Conservation (phyloP, 768 basidiomycete species). For the Rhodotorula kratochvilovae region DNA sequence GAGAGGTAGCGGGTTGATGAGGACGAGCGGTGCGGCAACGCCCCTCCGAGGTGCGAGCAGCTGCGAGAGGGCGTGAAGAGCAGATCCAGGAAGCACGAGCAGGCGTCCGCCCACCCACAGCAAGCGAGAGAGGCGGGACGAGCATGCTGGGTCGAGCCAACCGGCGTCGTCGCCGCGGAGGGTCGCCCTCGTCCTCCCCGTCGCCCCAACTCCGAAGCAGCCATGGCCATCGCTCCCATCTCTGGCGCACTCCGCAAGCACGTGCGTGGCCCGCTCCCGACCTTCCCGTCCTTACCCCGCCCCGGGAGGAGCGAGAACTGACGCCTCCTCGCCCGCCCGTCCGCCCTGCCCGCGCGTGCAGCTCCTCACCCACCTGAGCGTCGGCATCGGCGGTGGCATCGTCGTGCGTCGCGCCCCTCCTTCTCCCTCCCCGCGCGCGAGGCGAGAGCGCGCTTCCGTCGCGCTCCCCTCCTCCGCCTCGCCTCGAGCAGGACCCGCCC, state of each 20-base stretch:
- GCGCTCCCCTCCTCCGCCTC: not conserved
- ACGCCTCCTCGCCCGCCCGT: not conserved
- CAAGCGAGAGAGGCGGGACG: too few species aligned
- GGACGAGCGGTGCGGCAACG: too few species aligned
- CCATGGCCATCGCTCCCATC: constrained; percentile 33
- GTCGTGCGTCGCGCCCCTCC: not conserved
- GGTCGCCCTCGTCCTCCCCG: not conserved
- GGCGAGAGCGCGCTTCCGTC: not conserved
- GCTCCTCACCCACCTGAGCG: constrained; percentile 36
- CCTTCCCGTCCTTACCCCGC: not conserved
- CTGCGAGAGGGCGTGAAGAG: too few species aligned
- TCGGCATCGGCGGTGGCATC: constrained; percentile 34
- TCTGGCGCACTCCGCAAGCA: constrained; percentile 32
- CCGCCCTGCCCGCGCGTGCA: not conserved
- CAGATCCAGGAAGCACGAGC: too few species aligned
- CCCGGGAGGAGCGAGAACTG: not conserved
- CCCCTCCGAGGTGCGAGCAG: too few species aligned
- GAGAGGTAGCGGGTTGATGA: too few species aligned
- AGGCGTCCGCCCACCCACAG: too few species aligned
- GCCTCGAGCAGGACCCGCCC: too few species aligned
- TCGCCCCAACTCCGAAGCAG: not conserved
- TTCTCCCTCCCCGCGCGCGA: not conserved
- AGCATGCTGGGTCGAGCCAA: too few species aligned
- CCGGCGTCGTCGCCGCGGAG: too few species aligned
- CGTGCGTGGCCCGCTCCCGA: not conserved